Evolutionary conservation across 768 basidiomycete species (phyloP).

Genomic region (Trametes coccinea): DNA sequence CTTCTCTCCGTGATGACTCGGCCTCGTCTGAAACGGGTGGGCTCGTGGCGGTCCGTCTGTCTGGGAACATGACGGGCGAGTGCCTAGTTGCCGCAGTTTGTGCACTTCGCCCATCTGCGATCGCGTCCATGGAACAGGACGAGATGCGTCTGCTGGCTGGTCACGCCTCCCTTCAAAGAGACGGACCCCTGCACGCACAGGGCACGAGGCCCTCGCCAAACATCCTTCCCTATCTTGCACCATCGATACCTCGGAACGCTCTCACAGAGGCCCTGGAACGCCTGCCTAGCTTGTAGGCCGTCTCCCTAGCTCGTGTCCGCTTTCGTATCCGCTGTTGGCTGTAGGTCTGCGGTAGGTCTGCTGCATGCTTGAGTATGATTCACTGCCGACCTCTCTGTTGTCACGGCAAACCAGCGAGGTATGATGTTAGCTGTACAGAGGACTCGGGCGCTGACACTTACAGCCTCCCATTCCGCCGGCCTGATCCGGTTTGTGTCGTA

Average conservation of each 20-base stretch:
- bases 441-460: not conserved
- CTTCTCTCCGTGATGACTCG: not conserved
- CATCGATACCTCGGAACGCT: slow-evolving; percentile 10
- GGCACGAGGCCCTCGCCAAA: slow-evolving; percentile 22
- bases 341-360: too few relatives aligned
- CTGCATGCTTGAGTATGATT: too few relatives aligned
- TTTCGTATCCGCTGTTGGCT: too few relatives aligned
- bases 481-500: slow-evolving; percentile 6
- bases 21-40: not conserved
- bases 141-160: slow-evolving; percentile 12
- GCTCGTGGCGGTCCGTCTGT: not conserved
- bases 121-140: slow-evolving; percentile 10
- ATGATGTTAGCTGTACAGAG: not conserved
- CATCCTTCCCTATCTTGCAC: slow-evolving; percentile 13
- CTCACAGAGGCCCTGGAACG: not conserved
- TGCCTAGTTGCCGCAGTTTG: slow-evolving; percentile 10
- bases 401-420: too few relatives aligned
- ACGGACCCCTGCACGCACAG: slow-evolving; percentile 15
- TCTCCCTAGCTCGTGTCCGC: not conserved
- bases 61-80: slow-evolving; percentile 3
- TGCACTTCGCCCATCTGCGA: slow-evolving; percentile 12
- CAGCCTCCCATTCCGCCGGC: not conserved
- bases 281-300: not conserved
- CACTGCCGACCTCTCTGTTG: too few relatives aligned
- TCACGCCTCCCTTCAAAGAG: slow-evolving; percentile 2